A percentile compares a stretch with the other conserved stretches of the same genome.
phyloP scores from a whole-genome alignment of 2,329 filamentous ascomycete genomes.

The Venturia pyrina region DNA sequence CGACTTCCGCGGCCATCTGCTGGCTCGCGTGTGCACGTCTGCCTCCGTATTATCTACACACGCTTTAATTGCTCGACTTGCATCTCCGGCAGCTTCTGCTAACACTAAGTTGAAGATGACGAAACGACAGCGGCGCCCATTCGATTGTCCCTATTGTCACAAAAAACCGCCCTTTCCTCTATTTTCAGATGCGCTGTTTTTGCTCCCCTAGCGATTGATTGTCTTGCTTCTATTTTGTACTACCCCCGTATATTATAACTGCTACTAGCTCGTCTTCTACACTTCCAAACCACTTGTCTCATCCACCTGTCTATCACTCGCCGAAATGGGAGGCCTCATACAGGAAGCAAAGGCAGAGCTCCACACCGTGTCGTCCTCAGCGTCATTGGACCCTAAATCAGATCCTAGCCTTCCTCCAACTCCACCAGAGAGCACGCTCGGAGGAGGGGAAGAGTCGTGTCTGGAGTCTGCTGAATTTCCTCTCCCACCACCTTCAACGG shows the following conservation, averaged over 20 bases:
- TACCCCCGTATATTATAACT: neutral
- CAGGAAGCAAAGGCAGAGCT: neutral
- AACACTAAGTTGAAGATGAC: neutral
- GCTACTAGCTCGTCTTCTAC: neutral
- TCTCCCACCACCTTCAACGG: slow-evolving; percentile 55
- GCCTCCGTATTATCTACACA: neutral
- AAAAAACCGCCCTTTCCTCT: neutral
- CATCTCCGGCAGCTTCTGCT: neutral
- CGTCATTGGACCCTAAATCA: neutral
- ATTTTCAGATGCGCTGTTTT: neutral
- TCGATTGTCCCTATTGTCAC: neutral
- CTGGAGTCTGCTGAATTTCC: slow-evolving; percentile 36
- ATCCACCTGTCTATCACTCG: neutral
- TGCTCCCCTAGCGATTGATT: neutral
- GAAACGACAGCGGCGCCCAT: neutral
- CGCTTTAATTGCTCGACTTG: neutral
- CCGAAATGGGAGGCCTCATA: neutral
- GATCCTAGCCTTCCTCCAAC: slow-evolving; percentile 4
- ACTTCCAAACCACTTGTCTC: neutral
- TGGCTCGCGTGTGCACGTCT: neutral
- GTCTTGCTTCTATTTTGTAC: neutral
- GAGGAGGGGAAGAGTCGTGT: neutral
- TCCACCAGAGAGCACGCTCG: slow-evolving; percentile 11
- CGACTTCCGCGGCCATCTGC: slow-evolving; percentile 2
- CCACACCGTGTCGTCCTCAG: neutral